Percentiles rank a stretch among this genome's conserved stretches.
Conservation (phyloP, 495 filamentous ascomycete species). For the Hamigera avellanea region DNA sequence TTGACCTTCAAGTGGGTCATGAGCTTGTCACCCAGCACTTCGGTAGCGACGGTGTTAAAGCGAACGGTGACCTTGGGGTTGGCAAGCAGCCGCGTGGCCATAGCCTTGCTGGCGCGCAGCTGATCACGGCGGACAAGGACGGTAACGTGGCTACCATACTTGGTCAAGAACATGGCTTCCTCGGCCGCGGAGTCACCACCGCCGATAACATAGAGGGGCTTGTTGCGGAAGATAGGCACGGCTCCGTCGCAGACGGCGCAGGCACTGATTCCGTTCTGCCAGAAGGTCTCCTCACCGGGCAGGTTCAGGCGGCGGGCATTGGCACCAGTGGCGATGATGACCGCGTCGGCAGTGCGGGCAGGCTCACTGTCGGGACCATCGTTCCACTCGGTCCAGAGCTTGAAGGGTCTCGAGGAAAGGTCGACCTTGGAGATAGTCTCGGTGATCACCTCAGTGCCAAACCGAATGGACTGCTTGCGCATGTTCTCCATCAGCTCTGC, state of each 20-base stretch:
- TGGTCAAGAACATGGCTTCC: constrained; percentile 94
- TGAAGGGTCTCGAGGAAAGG: constrained; percentile 75
- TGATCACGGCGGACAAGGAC: constrained; percentile 82
- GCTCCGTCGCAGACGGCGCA: constrained; percentile 98
- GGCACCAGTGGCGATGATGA: constrained; percentile 94
- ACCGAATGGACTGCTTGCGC: constrained; percentile 80
- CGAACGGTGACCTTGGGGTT: constrained; percentile 83
- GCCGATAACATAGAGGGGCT: constrained; percentile 90
- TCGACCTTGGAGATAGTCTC: constrained; percentile 90
- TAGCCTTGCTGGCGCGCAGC: constrained; percentile 79
- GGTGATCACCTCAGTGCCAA: constrained; percentile 82
- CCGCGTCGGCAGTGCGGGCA: constrained; percentile 68
- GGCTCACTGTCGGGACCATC: constrained; percentile 50
- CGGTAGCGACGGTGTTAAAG: constrained; percentile 69
- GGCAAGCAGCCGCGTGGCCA: constrained; percentile 71
- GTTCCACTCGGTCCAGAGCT: constrained; percentile 80
- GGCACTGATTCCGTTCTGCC: constrained; percentile 92
- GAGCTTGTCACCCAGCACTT: constrained; percentile 76
- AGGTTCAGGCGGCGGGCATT: constrained; percentile 75
- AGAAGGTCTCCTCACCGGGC: constrained; percentile 84
- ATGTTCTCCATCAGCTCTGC: constrained; percentile 86
- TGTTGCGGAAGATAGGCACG: constrained; percentile 93
- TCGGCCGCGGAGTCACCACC: constrained; percentile 96
- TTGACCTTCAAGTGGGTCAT: constrained; percentile 79
- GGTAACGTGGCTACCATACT: constrained; percentile 90